A percentile compares a stretch with the other conserved stretches of the same genome.
These are phyloP conservation scores for Venturia effusa DNA, from an alignment of 2,329 filamentous ascomycete species.

Conservation along the genomic window DNA sequence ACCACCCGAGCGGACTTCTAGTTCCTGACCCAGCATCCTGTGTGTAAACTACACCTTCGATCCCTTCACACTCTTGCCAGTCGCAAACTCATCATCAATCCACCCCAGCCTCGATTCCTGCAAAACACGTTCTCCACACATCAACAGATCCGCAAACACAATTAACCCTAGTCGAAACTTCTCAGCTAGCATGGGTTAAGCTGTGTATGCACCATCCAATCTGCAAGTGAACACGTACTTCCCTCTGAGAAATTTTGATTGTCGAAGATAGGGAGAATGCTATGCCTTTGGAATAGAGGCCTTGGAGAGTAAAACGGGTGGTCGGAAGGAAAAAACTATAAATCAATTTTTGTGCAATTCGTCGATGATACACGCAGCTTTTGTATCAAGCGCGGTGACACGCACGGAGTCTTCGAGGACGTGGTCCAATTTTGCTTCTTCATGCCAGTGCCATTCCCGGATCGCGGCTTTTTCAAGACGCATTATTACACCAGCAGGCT, in stretches of 20 bases:
- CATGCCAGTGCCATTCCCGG: conserved; percentile 72
- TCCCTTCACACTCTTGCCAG: conserved; percentile 50
- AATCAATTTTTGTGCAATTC: conserved; percentile 64
- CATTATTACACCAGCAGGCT: conserved; percentile 71
- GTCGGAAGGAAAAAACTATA: conserved; percentile 74
- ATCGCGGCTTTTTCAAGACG: conserved; percentile 61
- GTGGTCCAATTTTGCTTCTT: conserved; percentile 69
- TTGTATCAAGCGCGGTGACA: conserved; percentile 61
- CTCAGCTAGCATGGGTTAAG: conserved; percentile 59
- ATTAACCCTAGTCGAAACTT: conserved; percentile 66
- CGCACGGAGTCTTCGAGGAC: conserved; percentile 61
- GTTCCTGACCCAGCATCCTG: conserved; percentile 58
- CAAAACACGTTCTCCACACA: conserved; percentile 66
- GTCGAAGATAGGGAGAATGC: conserved; percentile 56
- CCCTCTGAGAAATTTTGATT: conserved; percentile 49
- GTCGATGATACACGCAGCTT: conserved; percentile 67
- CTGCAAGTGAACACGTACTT: conserved; percentile 62
- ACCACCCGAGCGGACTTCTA: conserved; percentile 56
- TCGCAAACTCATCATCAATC: conserved; percentile 55
- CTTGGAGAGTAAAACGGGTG: conserved; percentile 70
- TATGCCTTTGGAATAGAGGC: conserved; percentile 53
- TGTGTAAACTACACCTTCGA: conserved; percentile 61
- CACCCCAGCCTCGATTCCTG: conserved; percentile 53
- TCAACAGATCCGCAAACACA: conserved; percentile 57
- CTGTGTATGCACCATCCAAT: conserved; percentile 65